Conservation (phyloP, 768 basidiomycete genomes). For the Sporobolomyces pararoseus region DNA sequence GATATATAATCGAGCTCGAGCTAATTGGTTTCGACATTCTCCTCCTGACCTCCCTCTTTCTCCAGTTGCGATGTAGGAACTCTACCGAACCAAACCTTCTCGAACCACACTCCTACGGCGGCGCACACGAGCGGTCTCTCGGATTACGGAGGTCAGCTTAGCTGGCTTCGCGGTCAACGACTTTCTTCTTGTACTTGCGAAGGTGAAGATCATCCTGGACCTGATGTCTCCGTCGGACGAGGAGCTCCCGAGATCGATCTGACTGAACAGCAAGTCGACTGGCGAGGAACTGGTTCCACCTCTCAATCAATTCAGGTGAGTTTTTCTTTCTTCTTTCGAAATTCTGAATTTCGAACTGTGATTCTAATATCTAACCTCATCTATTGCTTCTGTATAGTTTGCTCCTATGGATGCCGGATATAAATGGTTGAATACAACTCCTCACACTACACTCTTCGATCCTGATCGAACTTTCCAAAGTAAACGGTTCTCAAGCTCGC, state of each 20-base stretch:
- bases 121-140: constrained; percentile 49
- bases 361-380: too few species aligned
- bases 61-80: constrained; percentile 76
- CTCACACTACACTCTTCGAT: constrained; percentile 61
- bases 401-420: constrained; percentile 58
- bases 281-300: constrained; percentile 57
- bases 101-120: constrained; percentile 59
- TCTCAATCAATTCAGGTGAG: constrained; percentile 71
- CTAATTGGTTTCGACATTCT: too few species aligned
- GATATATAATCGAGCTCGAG: constrained; percentile 54
- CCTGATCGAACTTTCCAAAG: constrained; percentile 35
- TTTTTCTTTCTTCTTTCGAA: not conserved
- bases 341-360: not conserved
- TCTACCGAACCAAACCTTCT: constrained; percentile 68
- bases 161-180: constrained; percentile 73
- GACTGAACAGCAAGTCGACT: constrained; percentile 56
- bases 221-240: constrained; percentile 59
- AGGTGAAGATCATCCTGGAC: constrained; percentile 74
- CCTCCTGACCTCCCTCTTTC: constrained; percentile 64
- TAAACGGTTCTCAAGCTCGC: too few species aligned
- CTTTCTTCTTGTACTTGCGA: constrained; percentile 81
- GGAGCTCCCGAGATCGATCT: constrained; percentile 84
- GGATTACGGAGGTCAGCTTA: constrained; percentile 51
- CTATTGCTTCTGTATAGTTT: constrained; percentile 53
- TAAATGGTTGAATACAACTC: constrained; percentile 57